phyloP scores from a whole-genome alignment of 108 stramenopile genomes.

The Nitzschia palea region DNA sequence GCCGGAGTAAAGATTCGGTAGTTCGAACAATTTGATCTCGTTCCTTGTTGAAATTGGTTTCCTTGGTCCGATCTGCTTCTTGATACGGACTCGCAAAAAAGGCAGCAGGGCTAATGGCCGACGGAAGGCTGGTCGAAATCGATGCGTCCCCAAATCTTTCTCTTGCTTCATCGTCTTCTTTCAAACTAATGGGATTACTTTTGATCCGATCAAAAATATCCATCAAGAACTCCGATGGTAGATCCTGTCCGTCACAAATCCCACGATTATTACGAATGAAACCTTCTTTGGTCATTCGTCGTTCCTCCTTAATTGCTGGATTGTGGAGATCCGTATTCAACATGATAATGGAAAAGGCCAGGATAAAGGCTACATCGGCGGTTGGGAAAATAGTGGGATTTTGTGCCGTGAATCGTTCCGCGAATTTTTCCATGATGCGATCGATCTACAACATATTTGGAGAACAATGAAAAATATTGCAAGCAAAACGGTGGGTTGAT shows the following conservation, averaged over 20 bases:
- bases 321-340: slow-evolving; percentile 98
- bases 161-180: slow-evolving; percentile 92
- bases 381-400: slow-evolving; percentile 87
- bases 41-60: slow-evolving; percentile 88
- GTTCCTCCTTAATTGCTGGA: slow-evolving; percentile 92
- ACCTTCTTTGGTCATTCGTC: slow-evolving; percentile 93
- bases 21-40: slow-evolving; percentile 91
- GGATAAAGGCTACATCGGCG: slow-evolving; percentile 96
- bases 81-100: slow-evolving; percentile 78
- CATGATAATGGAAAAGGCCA: slow-evolving; percentile 99
- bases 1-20: slow-evolving; percentile 86
- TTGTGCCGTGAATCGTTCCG: slow-evolving; percentile 90
- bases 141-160: slow-evolving; percentile 55
- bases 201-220: slow-evolving; percentile 95
- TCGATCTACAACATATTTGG: slow-evolving; percentile 93
- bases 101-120: slow-evolving; percentile 47
- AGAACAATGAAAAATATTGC: not conserved
- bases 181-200: slow-evolving; percentile 91
- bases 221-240: slow-evolving; percentile 85
- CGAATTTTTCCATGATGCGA: slow-evolving; percentile 99
- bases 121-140: slow-evolving; percentile 21
- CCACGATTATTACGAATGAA: slow-evolving; percentile 96
- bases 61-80: slow-evolving; percentile 77
- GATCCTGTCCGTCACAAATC: slow-evolving; percentile 94
- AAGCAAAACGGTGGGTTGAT: not conserved